Evolutionary conservation across 2,329 filamentous ascomycete genomes (phyloP), one percentile per base, ranked within the genome.

Genomic region (Podosphaera fusca): DNA sequence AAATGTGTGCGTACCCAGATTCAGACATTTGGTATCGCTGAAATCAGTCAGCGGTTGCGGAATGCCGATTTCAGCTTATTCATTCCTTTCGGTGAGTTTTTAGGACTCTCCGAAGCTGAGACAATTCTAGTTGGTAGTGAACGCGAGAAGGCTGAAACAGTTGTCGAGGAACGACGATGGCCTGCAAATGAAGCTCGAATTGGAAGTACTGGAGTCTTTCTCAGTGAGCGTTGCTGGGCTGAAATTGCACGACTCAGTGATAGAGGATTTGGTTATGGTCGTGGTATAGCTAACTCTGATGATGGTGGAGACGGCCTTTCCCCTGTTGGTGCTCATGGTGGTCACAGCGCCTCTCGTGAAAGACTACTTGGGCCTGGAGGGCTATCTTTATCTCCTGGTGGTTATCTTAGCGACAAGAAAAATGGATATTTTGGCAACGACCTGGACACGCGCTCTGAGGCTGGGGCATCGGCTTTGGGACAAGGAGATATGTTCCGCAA

Each of bases 401-500:
- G 72, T 21, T 85, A 82, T 65, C 75, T 76, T 40, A 78, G 84
- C 59, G 89, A 95, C 69, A 87, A 88, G 68, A 76, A 77, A 58
- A 78, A 82, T 59, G 82, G 82, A 30, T 95, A 95, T 67, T 95
- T 95, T 64, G 84, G 84, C 56, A 81, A 75, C 63, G 77, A 82
- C 58, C 69, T 85, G 8, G 92, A 98, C 67, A 75, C 82, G 6
- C 87, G 88, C 49, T 96, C 92, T 35, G 92, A 98, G 55, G 89
- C 90, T 6, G 90, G 89, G 3, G 84, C 78, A 1, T 95, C 90
- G n/a, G 88, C 87, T 4, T 84, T 95, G 67, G 85, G 89, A 53
- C 85, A 79, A 56, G 89, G 92, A 6, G 92, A 98, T 68, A 95
- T 98, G 90, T 98, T 98, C 75, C 87, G 88, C 66, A 95, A 95